Conservation (phyloP, 345 rosid species). For the Brassica carinata region DNA sequence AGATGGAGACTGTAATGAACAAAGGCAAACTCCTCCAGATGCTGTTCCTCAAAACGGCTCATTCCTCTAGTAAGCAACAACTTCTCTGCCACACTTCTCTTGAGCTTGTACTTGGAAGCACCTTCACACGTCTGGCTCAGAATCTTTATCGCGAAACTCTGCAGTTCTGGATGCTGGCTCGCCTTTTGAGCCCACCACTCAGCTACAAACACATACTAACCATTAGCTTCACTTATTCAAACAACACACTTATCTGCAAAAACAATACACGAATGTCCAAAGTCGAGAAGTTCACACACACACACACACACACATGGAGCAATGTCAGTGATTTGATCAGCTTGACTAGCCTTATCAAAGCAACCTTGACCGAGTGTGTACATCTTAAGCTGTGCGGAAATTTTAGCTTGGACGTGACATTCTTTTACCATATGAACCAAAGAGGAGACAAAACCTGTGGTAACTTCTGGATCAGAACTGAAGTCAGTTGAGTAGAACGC, state of each 20-base stretch:
- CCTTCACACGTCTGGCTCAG: slow-evolving; percentile 65
- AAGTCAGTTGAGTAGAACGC: slow-evolving; percentile 56
- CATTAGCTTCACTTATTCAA: not conserved
- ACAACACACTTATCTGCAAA: not conserved
- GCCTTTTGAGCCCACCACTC: slow-evolving; percentile 62
- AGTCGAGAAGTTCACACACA: slow-evolving; percentile 10
- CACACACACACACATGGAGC: slow-evolving; percentile 45
- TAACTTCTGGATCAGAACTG: slow-evolving; percentile 48
- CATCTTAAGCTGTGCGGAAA: slow-evolving; percentile 46
- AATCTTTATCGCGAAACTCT: slow-evolving; percentile 51
- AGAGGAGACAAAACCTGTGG: slow-evolving; percentile 48
- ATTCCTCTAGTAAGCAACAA: slow-evolving; percentile 28
- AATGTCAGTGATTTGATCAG: slow-evolving; percentile 37
- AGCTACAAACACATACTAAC: slow-evolving; percentile 35
- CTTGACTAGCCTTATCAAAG: slow-evolving; percentile 49
- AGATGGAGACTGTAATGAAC: slow-evolving; percentile 58
- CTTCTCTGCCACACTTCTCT: slow-evolving; percentile 55
- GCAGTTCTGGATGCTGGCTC: slow-evolving; percentile 53
- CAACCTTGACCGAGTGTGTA: slow-evolving; percentile 45
- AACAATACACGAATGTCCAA: not conserved
- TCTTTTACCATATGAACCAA: slow-evolving; percentile 46
- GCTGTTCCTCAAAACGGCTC: slow-evolving; percentile 31
- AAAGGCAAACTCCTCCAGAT: slow-evolving; percentile 38
- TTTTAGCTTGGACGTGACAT: slow-evolving; percentile 25
- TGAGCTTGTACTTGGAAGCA: slow-evolving; percentile 49